phyloP scores from a whole-genome alignment of 306 rosid genomes.

The Sicyos baderoa region DNA sequence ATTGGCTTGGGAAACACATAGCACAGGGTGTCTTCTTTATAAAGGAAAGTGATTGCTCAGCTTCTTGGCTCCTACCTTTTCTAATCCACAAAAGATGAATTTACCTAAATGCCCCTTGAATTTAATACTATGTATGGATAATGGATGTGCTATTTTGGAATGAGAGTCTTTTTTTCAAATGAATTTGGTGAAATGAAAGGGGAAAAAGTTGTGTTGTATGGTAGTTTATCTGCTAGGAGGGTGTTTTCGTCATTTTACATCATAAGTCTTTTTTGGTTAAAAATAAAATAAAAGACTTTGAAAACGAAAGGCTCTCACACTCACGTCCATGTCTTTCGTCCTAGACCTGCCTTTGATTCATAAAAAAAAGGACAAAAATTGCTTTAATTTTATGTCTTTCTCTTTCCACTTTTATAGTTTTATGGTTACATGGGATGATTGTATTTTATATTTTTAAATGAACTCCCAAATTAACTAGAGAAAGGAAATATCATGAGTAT shows the following conservation, averaged over 20 bases:
- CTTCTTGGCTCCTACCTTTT: background rate
- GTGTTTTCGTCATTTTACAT: background rate
- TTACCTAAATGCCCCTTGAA: background rate
- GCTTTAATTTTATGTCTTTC: background rate
- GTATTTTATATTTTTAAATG: no score
- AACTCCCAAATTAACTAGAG: no score
- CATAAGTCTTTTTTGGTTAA: background rate
- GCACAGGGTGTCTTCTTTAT: slow-evolving; percentile 35
- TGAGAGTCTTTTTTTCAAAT: background rate
- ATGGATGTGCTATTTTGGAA: background rate
- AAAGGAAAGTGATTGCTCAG: slow-evolving; percentile 30
- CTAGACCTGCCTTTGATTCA: background rate
- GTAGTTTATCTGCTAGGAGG: background rate
- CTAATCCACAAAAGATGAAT: background rate
- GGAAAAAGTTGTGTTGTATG: background rate
- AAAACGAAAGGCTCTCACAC: background rate
- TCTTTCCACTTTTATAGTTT: background rate
- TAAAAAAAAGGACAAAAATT: background rate
- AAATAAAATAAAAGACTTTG: background rate
- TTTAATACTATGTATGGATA: background rate
- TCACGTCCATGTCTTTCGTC: slow-evolving; percentile 2
- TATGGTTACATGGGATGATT: no score
- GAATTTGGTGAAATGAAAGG: no score
- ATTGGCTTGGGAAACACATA: slow-evolving; percentile 35
- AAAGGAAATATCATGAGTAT: no score